Evolutionary conservation across 306 rosid genomes (phyloP), one percentile per base, ranked within the genome.

Genomic region (Glycine tomentella): DNA sequence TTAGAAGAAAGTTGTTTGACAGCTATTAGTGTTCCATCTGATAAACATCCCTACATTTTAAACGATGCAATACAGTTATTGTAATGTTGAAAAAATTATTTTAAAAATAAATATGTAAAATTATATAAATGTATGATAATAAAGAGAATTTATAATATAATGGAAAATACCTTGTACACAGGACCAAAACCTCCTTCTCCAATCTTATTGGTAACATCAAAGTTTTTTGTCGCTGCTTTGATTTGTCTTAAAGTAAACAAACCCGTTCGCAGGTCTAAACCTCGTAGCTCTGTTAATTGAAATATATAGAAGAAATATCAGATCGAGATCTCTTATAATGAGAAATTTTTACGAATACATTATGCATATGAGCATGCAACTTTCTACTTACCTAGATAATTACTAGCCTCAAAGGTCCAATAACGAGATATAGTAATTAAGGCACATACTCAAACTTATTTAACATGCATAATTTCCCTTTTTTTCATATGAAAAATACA

Each of bases 131-230:
- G 17, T 59, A 49, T 20, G 55, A 45, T 11, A 75, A 50, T 25
- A 2, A 38, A 75, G 31, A 50, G 11, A 68, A 75, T 9, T 13
- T 78, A 63, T 14, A 7, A 7, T n/a, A 34, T 55, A 16, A 48
- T 20, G 42, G 0, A 34, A 15, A 65, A 69, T 83, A 90, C 94
- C 94, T 90, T 92, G 78, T 72, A 92, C 49, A 92, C 92, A 6
- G 86, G 81, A 62, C 94, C 94, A 77, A 92, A 92, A 66, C 92
- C 97, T 76, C 97, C 94, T 81, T 92, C 97, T 12, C 94, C 94
- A 66, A 92, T 87, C 86, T 92, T 92, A 69, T 88, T 88, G 14
- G 81, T 58, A 31, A 16, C 48, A 63, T 87, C 89, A 62, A 92
- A 92, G 84, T 92, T 81, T 33, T 81, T 77, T 56, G 94, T 90